Percentiles rank a stretch among this genome's conserved stretches.
Evolutionary conservation across 2,329 filamentous ascomycete genomes (phyloP).

Genomic region (Sporothrix mexicana): DNA sequence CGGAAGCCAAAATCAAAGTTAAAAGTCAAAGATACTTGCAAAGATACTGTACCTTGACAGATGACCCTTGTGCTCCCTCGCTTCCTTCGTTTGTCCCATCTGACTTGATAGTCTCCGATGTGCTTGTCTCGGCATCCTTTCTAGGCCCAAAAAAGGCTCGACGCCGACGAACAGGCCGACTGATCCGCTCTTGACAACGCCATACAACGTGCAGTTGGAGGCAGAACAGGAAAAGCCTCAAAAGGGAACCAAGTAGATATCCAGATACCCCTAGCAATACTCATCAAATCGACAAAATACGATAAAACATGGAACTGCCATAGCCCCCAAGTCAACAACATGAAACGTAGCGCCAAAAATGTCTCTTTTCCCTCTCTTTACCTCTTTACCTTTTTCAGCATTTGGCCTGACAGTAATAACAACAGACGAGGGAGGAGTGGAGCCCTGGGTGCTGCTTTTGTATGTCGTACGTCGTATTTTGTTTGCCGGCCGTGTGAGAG

Average conservation of each 20-base stretch:
- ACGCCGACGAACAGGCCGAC: conserved; percentile 16
- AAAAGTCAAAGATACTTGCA: not conserved
- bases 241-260: not conserved
- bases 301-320: not conserved
- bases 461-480: too few species aligned
- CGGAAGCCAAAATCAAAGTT: not conserved
- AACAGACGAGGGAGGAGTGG: conserved; percentile 27
- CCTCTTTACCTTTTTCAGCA: not conserved
- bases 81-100: conserved; percentile 8
- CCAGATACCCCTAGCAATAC: not conserved
- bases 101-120: not conserved
- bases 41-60: not conserved
- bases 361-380: not conserved
- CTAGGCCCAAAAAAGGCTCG: conserved; percentile 12
- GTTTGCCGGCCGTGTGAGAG: conserved; percentile 23
- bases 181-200: not conserved
- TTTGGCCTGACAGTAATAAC: conserved; percentile 9
- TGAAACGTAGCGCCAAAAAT: conserved; percentile 32
- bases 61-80: conserved; percentile 1
- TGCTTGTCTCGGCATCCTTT: not conserved
- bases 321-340: conserved; percentile 9
- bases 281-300: too few species aligned
- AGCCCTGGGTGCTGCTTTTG: not conserved
- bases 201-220: not conserved
- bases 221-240: not conserved